Evolutionary conservation across 345 rosid species (phyloP).

Genomic region (Eutrema yunnanense): DNA sequence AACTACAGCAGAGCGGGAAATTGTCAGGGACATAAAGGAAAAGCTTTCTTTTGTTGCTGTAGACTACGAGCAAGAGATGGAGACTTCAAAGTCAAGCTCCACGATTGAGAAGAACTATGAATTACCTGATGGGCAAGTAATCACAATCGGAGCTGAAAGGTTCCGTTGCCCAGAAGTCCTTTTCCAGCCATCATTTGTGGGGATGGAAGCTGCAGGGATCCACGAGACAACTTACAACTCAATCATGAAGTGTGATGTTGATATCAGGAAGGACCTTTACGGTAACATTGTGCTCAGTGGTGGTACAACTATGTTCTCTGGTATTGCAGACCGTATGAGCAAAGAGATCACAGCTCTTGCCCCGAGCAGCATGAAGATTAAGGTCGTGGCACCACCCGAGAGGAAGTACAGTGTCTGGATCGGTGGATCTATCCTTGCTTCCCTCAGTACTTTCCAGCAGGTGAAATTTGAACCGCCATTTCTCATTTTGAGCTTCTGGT

Average conservation of each 20-base stretch:
- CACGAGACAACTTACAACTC: conserved; percentile 84
- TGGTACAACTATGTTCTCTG: conserved; percentile 82
- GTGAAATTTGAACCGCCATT: conserved; percentile 12
- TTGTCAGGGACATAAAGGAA: conserved; percentile 86
- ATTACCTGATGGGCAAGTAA: conserved; percentile 76
- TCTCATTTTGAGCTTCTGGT: background rate
- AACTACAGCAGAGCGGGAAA: conserved; percentile 85
- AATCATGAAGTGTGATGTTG: conserved; percentile 83
- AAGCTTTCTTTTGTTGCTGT: conserved; percentile 73
- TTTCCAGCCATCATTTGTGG: conserved; percentile 81
- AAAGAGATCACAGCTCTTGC: conserved; percentile 79
- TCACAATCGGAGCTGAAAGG: conserved; percentile 81
- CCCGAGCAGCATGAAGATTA: conserved; percentile 84
- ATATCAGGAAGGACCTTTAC: conserved; percentile 74
- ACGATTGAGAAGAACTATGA: conserved; percentile 76
- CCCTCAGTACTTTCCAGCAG: conserved; percentile 86
- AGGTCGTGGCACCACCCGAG: conserved; percentile 79
- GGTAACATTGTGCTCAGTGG: conserved; percentile 83
- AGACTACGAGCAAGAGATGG: conserved; percentile 79
- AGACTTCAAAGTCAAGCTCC: conserved; percentile 67
- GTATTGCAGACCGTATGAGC: conserved; percentile 83
- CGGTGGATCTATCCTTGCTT: conserved; percentile 77
- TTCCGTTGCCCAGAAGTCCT: conserved; percentile 84
- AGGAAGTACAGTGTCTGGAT: conserved; percentile 91
- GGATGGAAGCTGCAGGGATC: conserved; percentile 85